Evolutionary conservation across 768 basidiomycete species (phyloP).

Genomic region (Trametes cubensis): DNA sequence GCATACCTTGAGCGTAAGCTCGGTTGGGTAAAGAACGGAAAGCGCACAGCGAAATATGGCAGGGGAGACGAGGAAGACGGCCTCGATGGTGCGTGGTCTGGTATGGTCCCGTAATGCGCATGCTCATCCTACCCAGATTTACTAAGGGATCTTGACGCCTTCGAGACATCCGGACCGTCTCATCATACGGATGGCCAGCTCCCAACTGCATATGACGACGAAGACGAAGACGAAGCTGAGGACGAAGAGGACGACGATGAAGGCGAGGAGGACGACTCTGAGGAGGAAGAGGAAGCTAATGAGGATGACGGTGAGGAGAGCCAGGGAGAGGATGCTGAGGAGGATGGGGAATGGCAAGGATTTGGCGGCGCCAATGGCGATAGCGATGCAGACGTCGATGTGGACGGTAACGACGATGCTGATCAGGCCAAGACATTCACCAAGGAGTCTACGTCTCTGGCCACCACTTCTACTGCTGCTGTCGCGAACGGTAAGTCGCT

Average conservation of each 20-base stretch:
- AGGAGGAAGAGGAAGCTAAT: slow-evolving; percentile 26
- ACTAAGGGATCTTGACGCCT: slow-evolving; percentile 30
- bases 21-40: slow-evolving; percentile 48
- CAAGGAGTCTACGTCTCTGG: background rate
- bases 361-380: background rate
- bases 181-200: slow-evolving; percentile 1
- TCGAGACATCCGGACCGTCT: slow-evolving; percentile 26
- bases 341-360: slow-evolving; percentile 42
- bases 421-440: background rate
- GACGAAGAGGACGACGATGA: slow-evolving; percentile 26
- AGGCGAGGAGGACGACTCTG: slow-evolving; percentile 32
- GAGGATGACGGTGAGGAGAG: slow-evolving; percentile 33
- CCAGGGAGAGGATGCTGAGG: slow-evolving; percentile 12
- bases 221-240: slow-evolving; percentile 6
- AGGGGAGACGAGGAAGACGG: slow-evolving; percentile 69
- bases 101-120: background rate
- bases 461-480: background rate
- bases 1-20: slow-evolving; percentile 80
- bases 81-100: slow-evolving; percentile 64
- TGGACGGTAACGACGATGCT: background rate
- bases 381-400: background rate
- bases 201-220: background rate
- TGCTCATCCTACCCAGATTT: slow-evolving; percentile 27
- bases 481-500: background rate
- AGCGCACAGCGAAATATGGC: slow-evolving; percentile 44